phyloP scores from a whole-genome alignment of 2,329 filamentous ascomycete species.

The Pseudogymnoascus sp. region DNA sequence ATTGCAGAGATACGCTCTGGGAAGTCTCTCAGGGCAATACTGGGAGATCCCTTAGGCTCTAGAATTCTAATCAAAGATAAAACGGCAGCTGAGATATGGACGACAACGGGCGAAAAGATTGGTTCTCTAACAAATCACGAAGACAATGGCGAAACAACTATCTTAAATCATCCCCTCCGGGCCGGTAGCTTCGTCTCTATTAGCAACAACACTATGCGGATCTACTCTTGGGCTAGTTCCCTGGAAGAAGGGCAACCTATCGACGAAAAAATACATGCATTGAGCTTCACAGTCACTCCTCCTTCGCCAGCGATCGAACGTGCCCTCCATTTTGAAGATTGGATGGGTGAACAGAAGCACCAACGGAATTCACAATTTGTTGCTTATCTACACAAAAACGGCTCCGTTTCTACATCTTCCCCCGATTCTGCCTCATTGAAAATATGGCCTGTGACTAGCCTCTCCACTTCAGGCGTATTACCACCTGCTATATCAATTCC shows the following conservation, averaged over 20 bases:
- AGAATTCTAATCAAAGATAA: neutral
- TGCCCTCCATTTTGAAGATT: neutral
- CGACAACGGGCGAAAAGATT: neutral
- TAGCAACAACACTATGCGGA: too few relatives aligned
- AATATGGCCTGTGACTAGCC: neutral
- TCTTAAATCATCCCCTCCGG: too few relatives aligned
- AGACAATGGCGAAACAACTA: too few relatives aligned
- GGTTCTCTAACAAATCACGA: too few relatives aligned
- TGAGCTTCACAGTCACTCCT: too few relatives aligned
- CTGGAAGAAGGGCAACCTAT: too few relatives aligned
- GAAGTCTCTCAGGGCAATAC: too few relatives aligned
- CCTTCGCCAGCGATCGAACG: too few relatives aligned
- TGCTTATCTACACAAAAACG: neutral
- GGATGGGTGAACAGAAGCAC: neutral
- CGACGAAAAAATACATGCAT: neutral
- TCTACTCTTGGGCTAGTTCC: too few relatives aligned
- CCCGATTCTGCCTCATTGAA: neutral
- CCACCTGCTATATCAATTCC: neutral
- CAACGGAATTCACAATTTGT: neutral
- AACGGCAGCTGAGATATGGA: neutral
- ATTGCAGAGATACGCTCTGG: neutral
- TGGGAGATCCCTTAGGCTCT: neutral
- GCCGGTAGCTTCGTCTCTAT: too few relatives aligned
- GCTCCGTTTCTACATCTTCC: neutral
- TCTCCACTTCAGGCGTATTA: neutral